Conservation (phyloP, 2,329 filamentous ascomycete genomes). For the Paraphoma chrysanthemicola region DNA sequence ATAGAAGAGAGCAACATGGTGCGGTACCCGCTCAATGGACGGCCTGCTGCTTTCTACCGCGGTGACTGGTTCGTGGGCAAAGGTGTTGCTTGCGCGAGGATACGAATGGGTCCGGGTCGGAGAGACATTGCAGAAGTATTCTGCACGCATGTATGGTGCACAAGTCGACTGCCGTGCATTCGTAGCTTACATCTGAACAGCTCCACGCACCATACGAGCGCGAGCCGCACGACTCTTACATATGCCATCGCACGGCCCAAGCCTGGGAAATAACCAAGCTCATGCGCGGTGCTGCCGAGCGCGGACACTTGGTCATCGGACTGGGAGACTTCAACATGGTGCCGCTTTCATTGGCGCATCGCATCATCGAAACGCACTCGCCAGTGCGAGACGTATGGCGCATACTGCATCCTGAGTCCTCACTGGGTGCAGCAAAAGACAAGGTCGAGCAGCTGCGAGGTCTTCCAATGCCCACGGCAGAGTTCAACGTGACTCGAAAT, state of each 20-base stretch:
- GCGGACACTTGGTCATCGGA: constrained; percentile 82
- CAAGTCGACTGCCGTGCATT: neutral
- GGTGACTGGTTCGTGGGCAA: constrained; percentile 98
- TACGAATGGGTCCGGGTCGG: constrained; percentile 70
- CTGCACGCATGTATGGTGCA: constrained; percentile 74
- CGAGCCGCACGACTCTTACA: constrained; percentile 81
- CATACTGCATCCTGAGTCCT: constrained; percentile 81
- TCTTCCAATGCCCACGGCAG: constrained; percentile 74
- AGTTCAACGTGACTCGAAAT: constrained; percentile 79
- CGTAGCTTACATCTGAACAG: constrained; percentile 53
- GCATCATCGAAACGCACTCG: constrained; percentile 78
- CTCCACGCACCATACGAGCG: constrained; percentile 86
- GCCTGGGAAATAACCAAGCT: constrained; percentile 94
- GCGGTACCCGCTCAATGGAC: constrained; percentile 87
- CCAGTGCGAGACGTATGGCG: constrained; percentile 86
- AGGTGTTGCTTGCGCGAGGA: constrained; percentile 82
- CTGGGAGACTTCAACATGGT: constrained; percentile 97
- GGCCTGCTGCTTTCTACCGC: constrained; percentile 90
- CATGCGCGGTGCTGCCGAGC: constrained; percentile 79
- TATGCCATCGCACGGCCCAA: constrained; percentile 89
- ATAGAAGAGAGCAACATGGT: constrained; percentile 89
- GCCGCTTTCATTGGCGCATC: constrained; percentile 84
- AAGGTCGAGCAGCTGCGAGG: constrained; percentile 70
- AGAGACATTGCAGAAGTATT: constrained; percentile 85
- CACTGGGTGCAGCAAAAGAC: constrained; percentile 75